phyloP scores from a whole-genome alignment of 2,329 filamentous ascomycete species.

The Chaetoscypha palmicola region DNA sequence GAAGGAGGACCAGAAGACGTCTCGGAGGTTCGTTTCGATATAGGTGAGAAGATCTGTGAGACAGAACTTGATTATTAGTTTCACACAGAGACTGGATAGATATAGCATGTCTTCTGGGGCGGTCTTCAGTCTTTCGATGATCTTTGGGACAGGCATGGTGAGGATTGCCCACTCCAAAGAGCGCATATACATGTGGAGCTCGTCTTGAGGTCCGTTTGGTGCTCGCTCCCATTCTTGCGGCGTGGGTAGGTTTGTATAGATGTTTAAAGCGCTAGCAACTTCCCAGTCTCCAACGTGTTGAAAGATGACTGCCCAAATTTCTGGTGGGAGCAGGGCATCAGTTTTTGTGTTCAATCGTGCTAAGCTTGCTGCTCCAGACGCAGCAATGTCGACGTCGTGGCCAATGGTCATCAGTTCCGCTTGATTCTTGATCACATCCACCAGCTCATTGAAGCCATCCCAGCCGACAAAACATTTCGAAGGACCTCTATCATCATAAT shows the following conservation, averaged over 20 bases:
- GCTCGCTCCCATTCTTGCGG: conserved; percentile 65
- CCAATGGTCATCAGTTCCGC: conserved; percentile 68
- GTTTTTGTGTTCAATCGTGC: conserved; percentile 37
- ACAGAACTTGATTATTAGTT: conserved; percentile 86
- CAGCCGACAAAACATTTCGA: conserved; percentile 51
- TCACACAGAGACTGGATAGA: conserved; percentile 74
- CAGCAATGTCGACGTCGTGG: conserved; percentile 49
- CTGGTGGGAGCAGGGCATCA: conserved; percentile 57
- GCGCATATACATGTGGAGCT: conserved; percentile 64
- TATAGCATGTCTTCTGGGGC: conserved; percentile 63
- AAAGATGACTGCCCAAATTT: conserved; percentile 85
- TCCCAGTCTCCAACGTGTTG: conserved; percentile 88
- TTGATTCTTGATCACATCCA: conserved; percentile 69
- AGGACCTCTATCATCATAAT: conserved; percentile 53
- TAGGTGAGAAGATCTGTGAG: conserved; percentile 72
- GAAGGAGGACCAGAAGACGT: conserved; percentile 82
- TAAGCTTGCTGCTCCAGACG: conserved; percentile 34
- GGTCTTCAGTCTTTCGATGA: conserved; percentile 66
- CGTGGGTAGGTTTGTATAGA: conserved; percentile 70
- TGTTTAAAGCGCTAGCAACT: conserved; percentile 69
- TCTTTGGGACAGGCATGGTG: conserved; percentile 59
- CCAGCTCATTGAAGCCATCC: conserved; percentile 62
- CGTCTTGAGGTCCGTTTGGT: conserved; percentile 53
- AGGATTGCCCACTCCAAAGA: conserved; percentile 83
- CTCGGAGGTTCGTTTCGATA: conserved; percentile 56